phyloP scores from a whole-genome alignment of 768 basidiomycete species.

The Lyophyllum shimeji region DNA sequence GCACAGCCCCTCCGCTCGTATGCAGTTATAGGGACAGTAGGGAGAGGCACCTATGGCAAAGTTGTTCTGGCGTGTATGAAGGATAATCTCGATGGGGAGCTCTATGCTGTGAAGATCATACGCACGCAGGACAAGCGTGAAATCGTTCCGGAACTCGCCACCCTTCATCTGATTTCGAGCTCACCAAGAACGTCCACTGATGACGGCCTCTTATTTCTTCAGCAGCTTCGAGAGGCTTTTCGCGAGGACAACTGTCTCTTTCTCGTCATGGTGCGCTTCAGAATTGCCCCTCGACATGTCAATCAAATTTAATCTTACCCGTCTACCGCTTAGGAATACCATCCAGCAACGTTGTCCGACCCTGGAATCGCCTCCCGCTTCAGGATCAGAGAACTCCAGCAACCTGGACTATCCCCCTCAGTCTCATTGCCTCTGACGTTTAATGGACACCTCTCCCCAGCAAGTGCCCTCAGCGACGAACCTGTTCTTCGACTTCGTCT shows the following conservation, averaged over 20 bases:
- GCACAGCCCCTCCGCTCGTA: constrained; percentile 8
- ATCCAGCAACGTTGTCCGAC: constrained; percentile 29
- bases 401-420: constrained; percentile 8
- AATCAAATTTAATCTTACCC: neutral
- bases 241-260: constrained; percentile 19
- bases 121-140: constrained; percentile 12
- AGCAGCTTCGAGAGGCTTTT: constrained; percentile 21
- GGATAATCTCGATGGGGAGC: constrained; percentile 1
- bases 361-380: constrained; percentile 27
- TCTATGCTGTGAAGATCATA: constrained; percentile 25
- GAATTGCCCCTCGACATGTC: neutral
- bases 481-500: constrained; percentile 23
- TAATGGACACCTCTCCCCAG: constrained; percentile 1
- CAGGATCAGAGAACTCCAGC: constrained; percentile 6
- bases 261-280: constrained; percentile 26
- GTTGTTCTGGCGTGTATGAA: constrained; percentile 21
- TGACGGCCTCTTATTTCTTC: constrained; percentile 22
- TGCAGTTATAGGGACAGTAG: constrained; percentile 18
- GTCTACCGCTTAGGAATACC: constrained; percentile 24
- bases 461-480: constrained; percentile 4
- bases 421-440: constrained; percentile 13
- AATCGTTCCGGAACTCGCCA: constrained; percentile 18
- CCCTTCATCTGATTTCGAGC: constrained; percentile 19
- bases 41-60: constrained; percentile 25
- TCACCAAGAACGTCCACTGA: neutral